phyloP scores from a whole-genome alignment of 2,329 filamentous ascomycete genomes.

The Colletotrichum sp. region DNA sequence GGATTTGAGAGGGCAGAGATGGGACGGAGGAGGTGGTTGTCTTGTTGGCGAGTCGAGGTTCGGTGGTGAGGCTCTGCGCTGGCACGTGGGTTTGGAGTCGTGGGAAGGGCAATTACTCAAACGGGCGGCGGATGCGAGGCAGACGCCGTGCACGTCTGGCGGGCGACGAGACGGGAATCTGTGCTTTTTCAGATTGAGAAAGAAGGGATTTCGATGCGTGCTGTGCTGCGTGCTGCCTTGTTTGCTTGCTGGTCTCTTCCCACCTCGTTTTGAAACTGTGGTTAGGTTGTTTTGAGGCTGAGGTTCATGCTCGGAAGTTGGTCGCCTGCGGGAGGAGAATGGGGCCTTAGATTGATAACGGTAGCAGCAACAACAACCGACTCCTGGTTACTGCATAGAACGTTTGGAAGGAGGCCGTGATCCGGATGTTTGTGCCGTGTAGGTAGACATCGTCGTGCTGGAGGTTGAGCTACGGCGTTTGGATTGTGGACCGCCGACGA shows the following conservation, averaged over 20 bases:
- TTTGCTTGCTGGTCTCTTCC: background rate
- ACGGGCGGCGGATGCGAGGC: background rate
- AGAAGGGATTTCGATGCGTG: background rate
- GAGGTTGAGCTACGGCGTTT: background rate
- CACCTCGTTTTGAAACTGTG: background rate
- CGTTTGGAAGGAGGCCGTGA: background rate
- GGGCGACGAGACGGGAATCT: background rate
- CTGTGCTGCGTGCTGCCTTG: background rate
- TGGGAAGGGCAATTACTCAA: background rate
- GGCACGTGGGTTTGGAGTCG: slow-evolving; percentile 1
- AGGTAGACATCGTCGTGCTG: background rate
- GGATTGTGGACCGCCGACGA: background rate
- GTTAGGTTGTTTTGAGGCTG: background rate
- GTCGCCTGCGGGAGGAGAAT: background rate
- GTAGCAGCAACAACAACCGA: background rate
- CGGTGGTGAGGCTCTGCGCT: background rate
- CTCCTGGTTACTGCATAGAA: background rate
- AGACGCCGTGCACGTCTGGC: background rate
- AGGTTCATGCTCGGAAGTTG: background rate
- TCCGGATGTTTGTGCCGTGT: slow-evolving; percentile 2
- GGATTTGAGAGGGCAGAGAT: background rate
- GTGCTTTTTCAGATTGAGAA: background rate
- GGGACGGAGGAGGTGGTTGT: background rate
- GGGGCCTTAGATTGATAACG: background rate
- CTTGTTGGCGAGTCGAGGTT: background rate